phyloP scores from a whole-genome alignment of 2,329 filamentous ascomycete species.

The Cytospora piceae region DNA sequence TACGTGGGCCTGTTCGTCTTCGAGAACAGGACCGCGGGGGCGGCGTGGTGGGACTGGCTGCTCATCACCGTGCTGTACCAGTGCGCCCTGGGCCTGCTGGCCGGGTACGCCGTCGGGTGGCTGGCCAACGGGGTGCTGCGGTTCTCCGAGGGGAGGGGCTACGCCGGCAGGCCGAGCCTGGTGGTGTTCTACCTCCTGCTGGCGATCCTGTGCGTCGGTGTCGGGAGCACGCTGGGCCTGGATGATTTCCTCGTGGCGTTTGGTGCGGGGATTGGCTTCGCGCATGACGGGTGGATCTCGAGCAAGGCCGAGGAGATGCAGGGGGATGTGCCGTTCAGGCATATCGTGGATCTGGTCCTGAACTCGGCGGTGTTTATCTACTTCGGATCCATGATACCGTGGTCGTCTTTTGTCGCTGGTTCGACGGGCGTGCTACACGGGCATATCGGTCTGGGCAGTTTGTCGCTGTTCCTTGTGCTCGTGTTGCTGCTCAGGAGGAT shows the following conservation, averaged over 20 bases:
- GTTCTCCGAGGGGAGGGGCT: slow-evolving; percentile 24
- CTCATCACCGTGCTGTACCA: slow-evolving; percentile 70
- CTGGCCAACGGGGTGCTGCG: slow-evolving; percentile 58
- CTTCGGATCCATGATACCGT: slow-evolving; percentile 36
- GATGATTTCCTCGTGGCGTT: slow-evolving; percentile 39
- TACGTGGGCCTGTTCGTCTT: slow-evolving; percentile 23
- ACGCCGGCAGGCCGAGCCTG: slow-evolving; percentile 23
- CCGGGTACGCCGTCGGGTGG: slow-evolving; percentile 68
- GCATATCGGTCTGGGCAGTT: slow-evolving; percentile 30
- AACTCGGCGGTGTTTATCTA: slow-evolving; percentile 36
- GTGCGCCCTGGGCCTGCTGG: slow-evolving; percentile 65
- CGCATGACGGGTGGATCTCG: slow-evolving; percentile 30
- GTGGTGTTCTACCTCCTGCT: slow-evolving; percentile 38
- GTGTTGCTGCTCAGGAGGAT: slow-evolving; percentile 34
- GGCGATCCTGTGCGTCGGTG: slow-evolving; percentile 35
- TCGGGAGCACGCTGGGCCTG: slow-evolving; percentile 34
- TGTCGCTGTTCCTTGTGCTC: slow-evolving; percentile 32
- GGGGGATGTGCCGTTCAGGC: slow-evolving; percentile 31
- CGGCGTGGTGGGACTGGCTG: slow-evolving; percentile 67
- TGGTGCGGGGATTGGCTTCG: slow-evolving; percentile 33
- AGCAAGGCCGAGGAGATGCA: slow-evolving; percentile 5
- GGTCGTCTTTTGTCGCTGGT: slow-evolving; percentile 28
- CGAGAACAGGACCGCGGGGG: slow-evolving; percentile 37
- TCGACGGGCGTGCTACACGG: neutral
- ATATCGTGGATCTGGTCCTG: slow-evolving; percentile 35